Percentiles rank a stretch among this genome's conserved stretches.
Conservation (phyloP, 805 yeast genomes). For the Zygosaccharomyces pseudorouxii region DNA sequence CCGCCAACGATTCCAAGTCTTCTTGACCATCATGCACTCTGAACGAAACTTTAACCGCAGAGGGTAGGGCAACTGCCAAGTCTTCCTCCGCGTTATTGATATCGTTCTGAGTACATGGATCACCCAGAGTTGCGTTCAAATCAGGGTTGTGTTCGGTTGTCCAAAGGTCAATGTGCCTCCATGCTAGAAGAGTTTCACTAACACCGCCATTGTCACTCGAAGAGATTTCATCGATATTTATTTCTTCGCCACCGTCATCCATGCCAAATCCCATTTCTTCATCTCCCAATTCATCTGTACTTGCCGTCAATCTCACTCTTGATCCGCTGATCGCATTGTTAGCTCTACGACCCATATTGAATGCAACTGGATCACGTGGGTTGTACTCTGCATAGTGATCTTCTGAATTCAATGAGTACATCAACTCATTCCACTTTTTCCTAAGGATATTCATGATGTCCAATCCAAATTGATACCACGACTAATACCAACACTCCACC, state of each 20-base stretch:
- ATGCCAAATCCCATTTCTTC: slow-evolving; percentile 20
- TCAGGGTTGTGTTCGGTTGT: slow-evolving; percentile 74
- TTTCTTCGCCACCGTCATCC: slow-evolving; percentile 34
- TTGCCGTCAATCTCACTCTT: slow-evolving; percentile 16
- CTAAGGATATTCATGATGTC: slow-evolving; percentile 36
- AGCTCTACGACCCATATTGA: slow-evolving; percentile 27
- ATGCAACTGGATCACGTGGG: slow-evolving; percentile 37
- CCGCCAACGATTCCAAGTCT: slow-evolving; percentile 64
- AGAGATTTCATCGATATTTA: slow-evolving; percentile 37
- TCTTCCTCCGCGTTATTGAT: slow-evolving; percentile 80
- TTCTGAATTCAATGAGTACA: slow-evolving; percentile 59
- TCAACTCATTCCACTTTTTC: slow-evolving; percentile 51
- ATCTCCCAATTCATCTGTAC: slow-evolving; percentile 13
- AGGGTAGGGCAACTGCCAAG: slow-evolving; percentile 66
- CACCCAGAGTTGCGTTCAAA: slow-evolving; percentile 68
- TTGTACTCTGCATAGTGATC: slow-evolving; percentile 70
- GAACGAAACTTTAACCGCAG: slow-evolving; percentile 74
- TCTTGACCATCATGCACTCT: slow-evolving; percentile 90
- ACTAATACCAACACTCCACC: neutral
- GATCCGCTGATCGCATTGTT: slow-evolving; percentile 17
- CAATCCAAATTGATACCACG: neutral
- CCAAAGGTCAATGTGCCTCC: slow-evolving; percentile 90
- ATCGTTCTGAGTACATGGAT: slow-evolving; percentile 76
- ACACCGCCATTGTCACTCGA: slow-evolving; percentile 50
- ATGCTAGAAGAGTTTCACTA: slow-evolving; percentile 69